phyloP scores from a whole-genome alignment of 257 asterid genomes.

The Penstemon newberryi region DNA sequence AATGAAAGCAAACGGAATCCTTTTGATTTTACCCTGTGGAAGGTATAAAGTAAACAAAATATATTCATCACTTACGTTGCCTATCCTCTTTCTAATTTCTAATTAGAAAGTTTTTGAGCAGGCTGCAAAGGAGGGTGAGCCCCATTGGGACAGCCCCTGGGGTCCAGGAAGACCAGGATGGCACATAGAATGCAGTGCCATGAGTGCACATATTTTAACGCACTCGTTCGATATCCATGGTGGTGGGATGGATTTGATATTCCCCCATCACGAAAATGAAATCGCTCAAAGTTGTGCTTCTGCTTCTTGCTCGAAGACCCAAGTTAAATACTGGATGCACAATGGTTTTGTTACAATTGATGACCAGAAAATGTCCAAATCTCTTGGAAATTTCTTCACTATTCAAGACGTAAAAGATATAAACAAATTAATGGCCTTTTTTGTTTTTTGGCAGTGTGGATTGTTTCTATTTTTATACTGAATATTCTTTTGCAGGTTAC shows the following conservation, averaged over 20 bases:
- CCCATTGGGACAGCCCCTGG: conserved; percentile 93
- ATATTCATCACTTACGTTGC: too few relatives aligned
- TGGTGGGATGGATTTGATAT: conserved; percentile 90
- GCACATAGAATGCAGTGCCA: conserved; percentile 97
- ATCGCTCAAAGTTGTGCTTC: conserved; percentile 92
- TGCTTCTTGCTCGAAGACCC: conserved; percentile 78
- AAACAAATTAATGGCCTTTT: too few relatives aligned
- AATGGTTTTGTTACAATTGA: too few relatives aligned
- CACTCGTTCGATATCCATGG: conserved; percentile 86
- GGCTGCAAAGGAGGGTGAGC: conserved; percentile 94
- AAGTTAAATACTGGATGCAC: conserved; percentile 70
- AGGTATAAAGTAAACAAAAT: conserved; percentile 63
- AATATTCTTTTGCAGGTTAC: conserved; percentile 53
- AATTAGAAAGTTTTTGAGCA: conserved; percentile 26
- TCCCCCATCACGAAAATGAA: conserved; percentile 93
- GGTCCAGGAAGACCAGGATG: conserved; percentile 98
- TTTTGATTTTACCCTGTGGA: conserved; percentile 91
- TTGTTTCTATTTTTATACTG: neutral
- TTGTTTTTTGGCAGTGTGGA: neutral
- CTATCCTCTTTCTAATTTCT: too few relatives aligned
- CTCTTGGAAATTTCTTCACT: conserved; percentile 79
- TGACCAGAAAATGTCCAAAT: conserved; percentile 89
- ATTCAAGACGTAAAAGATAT: conserved; percentile 66
- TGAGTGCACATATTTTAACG: conserved; percentile 83
- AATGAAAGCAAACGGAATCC: conserved; percentile 78